Evolutionary conservation across 2,329 filamentous ascomycete species (phyloP).

Genomic region (Alternaria viburni): DNA sequence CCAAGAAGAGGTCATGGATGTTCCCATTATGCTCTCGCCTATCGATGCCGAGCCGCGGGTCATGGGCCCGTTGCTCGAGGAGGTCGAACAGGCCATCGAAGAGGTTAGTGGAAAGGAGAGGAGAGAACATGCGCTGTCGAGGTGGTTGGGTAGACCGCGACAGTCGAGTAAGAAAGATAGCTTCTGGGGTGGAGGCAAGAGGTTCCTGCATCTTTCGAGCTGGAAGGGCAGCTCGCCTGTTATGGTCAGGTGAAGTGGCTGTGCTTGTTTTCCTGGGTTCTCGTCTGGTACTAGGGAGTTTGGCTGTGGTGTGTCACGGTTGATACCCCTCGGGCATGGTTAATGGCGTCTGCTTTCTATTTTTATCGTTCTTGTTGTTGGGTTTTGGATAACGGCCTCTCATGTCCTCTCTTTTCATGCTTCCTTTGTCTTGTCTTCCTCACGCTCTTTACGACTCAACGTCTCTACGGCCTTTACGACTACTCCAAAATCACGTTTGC

Average conservation of each 20-base stretch:
- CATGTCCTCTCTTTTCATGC: background rate
- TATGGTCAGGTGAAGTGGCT: slow-evolving; percentile 1
- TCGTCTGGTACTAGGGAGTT: background rate
- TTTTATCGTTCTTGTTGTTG: background rate
- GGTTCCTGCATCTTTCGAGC: slow-evolving; percentile 6
- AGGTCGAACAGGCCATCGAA: slow-evolving; percentile 37
- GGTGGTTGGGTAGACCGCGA: slow-evolving; percentile 41
- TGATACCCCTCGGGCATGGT: background rate
- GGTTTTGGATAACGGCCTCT: background rate
- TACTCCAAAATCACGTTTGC: background rate
- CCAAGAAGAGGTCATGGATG: slow-evolving; percentile 51
- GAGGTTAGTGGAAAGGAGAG: slow-evolving; percentile 25
- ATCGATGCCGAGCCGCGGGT: slow-evolving; percentile 43
- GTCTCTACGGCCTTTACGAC: background rate
- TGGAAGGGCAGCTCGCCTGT: slow-evolving; percentile 9
- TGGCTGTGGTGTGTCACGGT: background rate
- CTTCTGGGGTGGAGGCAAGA: slow-evolving; percentile 39
- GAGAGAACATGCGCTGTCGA: slow-evolving; percentile 33
- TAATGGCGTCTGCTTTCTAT: background rate
- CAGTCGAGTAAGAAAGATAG: slow-evolving; percentile 38
- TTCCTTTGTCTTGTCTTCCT: background rate
- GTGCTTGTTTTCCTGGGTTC: background rate
- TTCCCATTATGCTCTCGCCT: slow-evolving; percentile 47
- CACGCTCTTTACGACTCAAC: background rate
- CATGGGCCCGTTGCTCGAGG: slow-evolving; percentile 44